Evolutionary conservation across 2,329 filamentous ascomycete genomes (phyloP).

Genomic region (Chaetomiaceae sp.): DNA sequence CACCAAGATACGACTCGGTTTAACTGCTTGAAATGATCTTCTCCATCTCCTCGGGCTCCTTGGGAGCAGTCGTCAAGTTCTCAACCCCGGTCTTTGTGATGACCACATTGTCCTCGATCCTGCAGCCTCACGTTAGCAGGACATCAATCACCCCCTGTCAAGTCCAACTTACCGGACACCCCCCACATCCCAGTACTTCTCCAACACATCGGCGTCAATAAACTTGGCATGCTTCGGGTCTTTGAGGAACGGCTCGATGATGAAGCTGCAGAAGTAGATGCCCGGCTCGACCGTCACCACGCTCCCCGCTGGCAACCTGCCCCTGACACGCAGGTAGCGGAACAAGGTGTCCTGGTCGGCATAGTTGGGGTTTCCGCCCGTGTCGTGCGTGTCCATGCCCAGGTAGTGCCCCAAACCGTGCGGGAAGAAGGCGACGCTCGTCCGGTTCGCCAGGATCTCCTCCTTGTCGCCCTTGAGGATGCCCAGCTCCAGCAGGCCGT

Average conservation of each 20-base stretch:
- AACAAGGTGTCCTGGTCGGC: slow-evolving; percentile 79
- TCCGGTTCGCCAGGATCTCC: slow-evolving; percentile 71
- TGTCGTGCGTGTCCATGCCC: slow-evolving; percentile 90
- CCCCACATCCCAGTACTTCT: slow-evolving; percentile 77
- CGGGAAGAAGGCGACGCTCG: slow-evolving; percentile 87
- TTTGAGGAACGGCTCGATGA: slow-evolving; percentile 73
- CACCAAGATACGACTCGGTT: too few relatives aligned
- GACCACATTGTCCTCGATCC: slow-evolving; percentile 60
- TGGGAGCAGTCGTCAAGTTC: slow-evolving; percentile 61
- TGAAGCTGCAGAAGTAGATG: slow-evolving; percentile 88
- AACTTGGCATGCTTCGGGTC: slow-evolving; percentile 68
- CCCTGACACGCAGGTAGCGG: slow-evolving; percentile 75
- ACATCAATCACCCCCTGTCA: too few relatives aligned
- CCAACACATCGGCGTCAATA: slow-evolving; percentile 68
- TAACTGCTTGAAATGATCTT: slow-evolving; percentile 40
- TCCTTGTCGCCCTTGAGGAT: slow-evolving; percentile 64
- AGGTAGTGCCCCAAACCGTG: slow-evolving; percentile 89
- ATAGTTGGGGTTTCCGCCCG: slow-evolving; percentile 72
- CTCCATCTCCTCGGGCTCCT: slow-evolving; percentile 56
- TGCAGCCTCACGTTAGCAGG: slow-evolving; percentile 16
- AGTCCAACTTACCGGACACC: slow-evolving; percentile 55
- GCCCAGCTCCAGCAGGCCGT: slow-evolving; percentile 69
- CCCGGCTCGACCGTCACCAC: slow-evolving; percentile 96
- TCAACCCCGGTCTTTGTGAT: slow-evolving; percentile 57
- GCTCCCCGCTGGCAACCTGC: slow-evolving; percentile 67